Percentiles rank a stretch among this genome's conserved stretches.
phyloP scores from a whole-genome alignment of 129 eudicot genomes.

The Saussurea involucrata region DNA sequence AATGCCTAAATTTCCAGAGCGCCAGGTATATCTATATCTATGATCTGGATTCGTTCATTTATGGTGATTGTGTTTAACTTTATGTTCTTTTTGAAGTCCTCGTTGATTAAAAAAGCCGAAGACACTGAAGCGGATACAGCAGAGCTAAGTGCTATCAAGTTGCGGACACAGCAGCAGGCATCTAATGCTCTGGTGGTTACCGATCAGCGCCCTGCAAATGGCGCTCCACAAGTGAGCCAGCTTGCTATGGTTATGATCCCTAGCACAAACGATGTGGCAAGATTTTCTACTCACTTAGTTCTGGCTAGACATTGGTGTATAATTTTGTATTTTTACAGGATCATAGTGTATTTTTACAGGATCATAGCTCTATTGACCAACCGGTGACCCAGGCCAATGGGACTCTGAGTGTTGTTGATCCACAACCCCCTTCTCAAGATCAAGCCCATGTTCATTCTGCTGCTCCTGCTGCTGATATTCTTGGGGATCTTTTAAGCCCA shows the following conservation, averaged over 20 bases:
- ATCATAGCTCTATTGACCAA: constrained; percentile 48
- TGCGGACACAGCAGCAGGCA: constrained; percentile 82
- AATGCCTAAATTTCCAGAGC: constrained; percentile 99
- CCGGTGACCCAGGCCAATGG: constrained; percentile 62
- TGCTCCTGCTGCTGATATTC: constrained; percentile 71
- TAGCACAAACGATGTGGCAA: constrained; percentile 51
- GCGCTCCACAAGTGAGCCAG: constrained; percentile 62
- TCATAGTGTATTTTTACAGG: constrained; percentile 46
- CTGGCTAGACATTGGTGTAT: constrained; percentile 2
- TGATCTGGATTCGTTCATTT: not conserved
- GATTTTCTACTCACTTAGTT: constrained; percentile 12
- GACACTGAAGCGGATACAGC: constrained; percentile 97
- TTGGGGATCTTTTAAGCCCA: constrained; percentile 92
- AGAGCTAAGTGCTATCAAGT: constrained; percentile 92
- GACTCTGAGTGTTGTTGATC: constrained; percentile 61
- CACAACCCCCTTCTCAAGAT: constrained; percentile 41
- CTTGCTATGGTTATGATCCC: constrained; percentile 86
- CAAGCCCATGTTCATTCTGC: constrained; percentile 4
- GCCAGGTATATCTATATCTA: constrained; percentile 58
- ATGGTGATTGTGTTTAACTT: constrained; percentile 14
- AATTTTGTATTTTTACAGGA: constrained; percentile 44
- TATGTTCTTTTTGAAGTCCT: constrained; percentile 50
- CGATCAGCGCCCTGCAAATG: constrained; percentile 79
- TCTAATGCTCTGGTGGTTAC: constrained; percentile 87
- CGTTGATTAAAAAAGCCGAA: constrained; percentile 89